Base-by-base conservation (phyloP, 306 rosid species). In the Coriaria nepalensis region DNA sequence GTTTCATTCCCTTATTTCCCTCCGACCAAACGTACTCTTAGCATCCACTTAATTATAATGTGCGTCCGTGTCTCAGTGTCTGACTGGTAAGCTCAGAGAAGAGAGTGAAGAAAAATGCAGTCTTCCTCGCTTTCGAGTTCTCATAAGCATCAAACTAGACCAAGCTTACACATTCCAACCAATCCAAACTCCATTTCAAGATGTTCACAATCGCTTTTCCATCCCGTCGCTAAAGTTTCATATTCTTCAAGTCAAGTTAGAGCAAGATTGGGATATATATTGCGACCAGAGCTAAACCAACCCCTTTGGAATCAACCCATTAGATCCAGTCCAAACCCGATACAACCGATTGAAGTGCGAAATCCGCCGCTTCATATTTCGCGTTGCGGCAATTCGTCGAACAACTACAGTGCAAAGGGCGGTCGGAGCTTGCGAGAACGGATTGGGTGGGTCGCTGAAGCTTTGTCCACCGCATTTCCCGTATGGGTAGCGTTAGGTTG, bases 401-500 rank as follows among this genome's bases (percentile, higher is more conserved):
- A 67, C 60, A 34, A 56, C 4, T 10, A 49, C 14, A 44, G 49
- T 6, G 50, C 66, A 2, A 50, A 42, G 9, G 68, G 41, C 6
- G 57, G 52, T 43, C 59, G 75, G 50, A 65, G 76, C 33, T 6
- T 87, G 46, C 13, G 81, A 53, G 77, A 71, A n/a, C 78, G 82
- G 87, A 10, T 78, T 47, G 94, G 62, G 47, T 46, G 59, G 33
- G 50, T 37, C 7, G 75, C 94, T 13, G 87, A 79, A 37, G 70
- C 39, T 0, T 2, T 82, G 0, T 82, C 94, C 7, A 80, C 75
- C 6, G 92, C 80, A 0, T 78, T 87, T 69, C 96, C 96, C 1
- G 13, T 87, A 7, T 87, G 94, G 96, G 92, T 87, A 0, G 74
- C 84, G 5, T 47, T 87, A 49, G 94, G 94, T 6, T 82, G 84